These are phyloP conservation scores for Sordaria brevicollis DNA, from an alignment of 495 filamentous ascomycete species.

Conservation along the genomic window DNA sequence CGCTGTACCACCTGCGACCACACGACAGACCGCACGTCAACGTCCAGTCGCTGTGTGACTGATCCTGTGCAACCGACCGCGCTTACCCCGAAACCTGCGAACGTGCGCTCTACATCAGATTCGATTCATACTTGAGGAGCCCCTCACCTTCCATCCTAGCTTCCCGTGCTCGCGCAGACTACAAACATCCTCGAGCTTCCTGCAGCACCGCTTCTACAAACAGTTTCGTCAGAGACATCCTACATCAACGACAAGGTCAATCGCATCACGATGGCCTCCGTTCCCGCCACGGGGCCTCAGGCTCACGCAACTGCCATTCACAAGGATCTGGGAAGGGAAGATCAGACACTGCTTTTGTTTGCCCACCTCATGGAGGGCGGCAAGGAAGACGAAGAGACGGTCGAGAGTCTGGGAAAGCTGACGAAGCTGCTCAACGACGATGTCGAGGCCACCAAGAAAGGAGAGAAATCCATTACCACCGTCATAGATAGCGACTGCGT, in stretches of 20 bases:
- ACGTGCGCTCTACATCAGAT: background rate
- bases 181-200: background rate
- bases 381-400: slow-evolving; percentile 44
- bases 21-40: background rate
- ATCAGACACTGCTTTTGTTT: slow-evolving; percentile 41
- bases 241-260: background rate
- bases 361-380: slow-evolving; percentile 47
- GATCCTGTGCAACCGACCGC: background rate
- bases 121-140: background rate
- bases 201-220: background rate
- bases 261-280: background rate
- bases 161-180: background rate
- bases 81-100: background rate
- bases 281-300: background rate
- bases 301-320: background rate
- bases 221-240: background rate
- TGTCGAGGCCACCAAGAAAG: slow-evolving; percentile 20
- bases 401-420: slow-evolving; percentile 33
- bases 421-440: slow-evolving; percentile 44
- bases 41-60: background rate
- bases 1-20: background rate
- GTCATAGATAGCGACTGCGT: slow-evolving; percentile 69
- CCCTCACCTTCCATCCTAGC: background rate
- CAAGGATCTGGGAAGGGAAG: slow-evolving; percentile 16
- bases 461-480: slow-evolving; percentile 41